Percentiles rank a stretch among this genome's conserved stretches.
Evolutionary conservation across 805 yeast species (phyloP).

Genomic region (Blastobotrys attinorum): DNA sequence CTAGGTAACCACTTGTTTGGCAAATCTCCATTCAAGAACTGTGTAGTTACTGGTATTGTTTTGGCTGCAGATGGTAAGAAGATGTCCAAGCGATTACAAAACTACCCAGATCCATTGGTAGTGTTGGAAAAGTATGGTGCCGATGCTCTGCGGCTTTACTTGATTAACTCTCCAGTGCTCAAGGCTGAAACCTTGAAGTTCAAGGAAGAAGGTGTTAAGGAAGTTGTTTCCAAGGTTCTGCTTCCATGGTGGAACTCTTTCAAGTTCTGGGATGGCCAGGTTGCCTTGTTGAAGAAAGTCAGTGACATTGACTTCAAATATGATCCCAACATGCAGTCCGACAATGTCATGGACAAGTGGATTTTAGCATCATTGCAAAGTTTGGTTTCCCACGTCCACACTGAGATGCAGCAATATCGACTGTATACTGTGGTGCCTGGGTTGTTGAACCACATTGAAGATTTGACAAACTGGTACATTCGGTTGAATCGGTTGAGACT

Average conservation of each 20-base stretch:
- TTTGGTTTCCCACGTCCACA: constrained; percentile 73
- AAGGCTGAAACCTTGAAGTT: constrained; percentile 95
- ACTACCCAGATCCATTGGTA: constrained; percentile 89
- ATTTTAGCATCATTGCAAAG: constrained; percentile 93
- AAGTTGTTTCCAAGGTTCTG: constrained; percentile 89
- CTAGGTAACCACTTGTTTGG: constrained; percentile 92
- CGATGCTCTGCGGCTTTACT: constrained; percentile 90
- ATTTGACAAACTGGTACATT: constrained; percentile 97
- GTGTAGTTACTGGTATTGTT: constrained; percentile 92
- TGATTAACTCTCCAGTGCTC: constrained; percentile 95
- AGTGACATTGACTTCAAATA: constrained; percentile 63
- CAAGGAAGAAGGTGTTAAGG: constrained; percentile 98
- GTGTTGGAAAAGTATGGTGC: constrained; percentile 90
- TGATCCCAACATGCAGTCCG: constrained; percentile 55
- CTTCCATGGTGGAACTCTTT: constrained; percentile 98
- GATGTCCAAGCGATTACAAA: constrained; percentile 97
- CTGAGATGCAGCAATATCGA: constrained; percentile 84
- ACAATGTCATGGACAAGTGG: constrained; percentile 97
- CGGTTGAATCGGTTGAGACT: constrained; percentile 96
- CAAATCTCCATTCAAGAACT: constrained; percentile 89
- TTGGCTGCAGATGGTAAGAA: constrained; percentile 97
- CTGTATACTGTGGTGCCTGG: constrained; percentile 95
- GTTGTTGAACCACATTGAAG: constrained; percentile 79
- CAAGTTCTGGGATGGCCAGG: constrained; percentile 94
- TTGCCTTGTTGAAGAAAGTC: constrained; percentile 73